Percentiles rank a stretch among this genome's conserved stretches.
Conservation (phyloP, 2,329 filamentous ascomycete species). For the Ascochyta koolunga region DNA sequence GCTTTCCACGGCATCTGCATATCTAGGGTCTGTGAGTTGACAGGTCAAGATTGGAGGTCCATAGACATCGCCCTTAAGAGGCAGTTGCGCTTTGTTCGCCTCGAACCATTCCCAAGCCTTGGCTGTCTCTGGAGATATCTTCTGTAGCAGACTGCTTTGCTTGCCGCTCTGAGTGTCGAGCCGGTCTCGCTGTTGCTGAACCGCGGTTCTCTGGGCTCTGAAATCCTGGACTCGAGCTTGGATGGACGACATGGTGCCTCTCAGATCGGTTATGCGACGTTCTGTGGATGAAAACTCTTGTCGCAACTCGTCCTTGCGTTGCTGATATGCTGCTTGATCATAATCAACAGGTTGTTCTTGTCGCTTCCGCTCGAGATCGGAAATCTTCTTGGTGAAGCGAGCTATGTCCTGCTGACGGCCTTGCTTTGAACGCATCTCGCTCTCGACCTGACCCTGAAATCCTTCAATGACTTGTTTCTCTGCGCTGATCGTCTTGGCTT, state of each 20-base stretch:
- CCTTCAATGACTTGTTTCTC: constrained; percentile 48
- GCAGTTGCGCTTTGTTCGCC: constrained; percentile 61
- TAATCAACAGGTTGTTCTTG: constrained; percentile 70
- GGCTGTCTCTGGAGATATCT: constrained; percentile 66
- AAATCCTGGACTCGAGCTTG: constrained; percentile 17
- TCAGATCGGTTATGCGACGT: constrained; percentile 49
- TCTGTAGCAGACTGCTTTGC: constrained; percentile 65
- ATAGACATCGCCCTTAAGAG: constrained; percentile 78
- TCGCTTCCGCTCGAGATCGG: constrained; percentile 66
- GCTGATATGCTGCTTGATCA: constrained; percentile 72
- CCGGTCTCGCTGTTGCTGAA: constrained; percentile 17
- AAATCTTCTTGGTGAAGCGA: constrained; percentile 58
- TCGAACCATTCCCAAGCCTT: constrained; percentile 83
- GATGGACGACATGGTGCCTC: constrained; percentile 45
- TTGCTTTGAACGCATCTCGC: constrained; percentile 52
- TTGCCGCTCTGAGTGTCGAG: constrained; percentile 48
- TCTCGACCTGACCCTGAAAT: constrained; percentile 50
- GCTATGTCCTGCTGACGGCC: constrained; percentile 39
- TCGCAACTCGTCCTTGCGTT: constrained; percentile 68
- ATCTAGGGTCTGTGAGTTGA: constrained; percentile 74
- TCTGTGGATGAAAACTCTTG: constrained; percentile 57
- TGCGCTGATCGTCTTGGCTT: constrained; percentile 43
- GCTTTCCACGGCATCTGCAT: constrained; percentile 66
- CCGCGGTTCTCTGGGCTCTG: constrained; percentile 36
- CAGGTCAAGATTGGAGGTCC: constrained; percentile 83